A percentile compares a stretch with the other conserved stretches of the same genome.
Conservation (phyloP, 2,329 filamentous ascomycete genomes). For the Exophiala alcalophila region DNA sequence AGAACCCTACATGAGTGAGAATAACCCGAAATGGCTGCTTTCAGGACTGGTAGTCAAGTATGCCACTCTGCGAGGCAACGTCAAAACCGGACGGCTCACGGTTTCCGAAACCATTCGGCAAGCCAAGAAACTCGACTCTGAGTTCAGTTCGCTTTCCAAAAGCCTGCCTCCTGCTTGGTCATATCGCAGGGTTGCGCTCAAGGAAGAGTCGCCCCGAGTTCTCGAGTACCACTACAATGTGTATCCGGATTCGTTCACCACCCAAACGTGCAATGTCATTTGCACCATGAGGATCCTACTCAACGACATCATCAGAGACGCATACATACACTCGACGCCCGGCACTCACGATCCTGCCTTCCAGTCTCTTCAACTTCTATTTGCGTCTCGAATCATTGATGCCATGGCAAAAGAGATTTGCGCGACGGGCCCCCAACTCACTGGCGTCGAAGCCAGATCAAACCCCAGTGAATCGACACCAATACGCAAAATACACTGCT, state of each 20-base stretch:
- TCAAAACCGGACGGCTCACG: slow-evolving; percentile 21
- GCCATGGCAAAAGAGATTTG: slow-evolving; percentile 34
- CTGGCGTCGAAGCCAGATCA: not conserved
- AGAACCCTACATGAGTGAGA: slow-evolving; percentile 28
- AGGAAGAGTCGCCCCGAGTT: slow-evolving; percentile 11
- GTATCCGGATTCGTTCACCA: slow-evolving; percentile 33
- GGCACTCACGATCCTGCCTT: not conserved
- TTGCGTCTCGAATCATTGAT: slow-evolving; percentile 28
- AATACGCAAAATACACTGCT: slow-evolving; percentile 20
- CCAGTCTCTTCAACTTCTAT: not conserved
- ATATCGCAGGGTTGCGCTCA: slow-evolving; percentile 12
- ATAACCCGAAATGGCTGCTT: slow-evolving; percentile 35
- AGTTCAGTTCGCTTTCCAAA: slow-evolving; percentile 29
- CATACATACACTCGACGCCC: slow-evolving; percentile 5
- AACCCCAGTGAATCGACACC: slow-evolving; percentile 5
- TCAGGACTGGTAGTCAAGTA: slow-evolving; percentile 33
- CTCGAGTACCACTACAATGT: slow-evolving; percentile 33
- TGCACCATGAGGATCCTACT: slow-evolving; percentile 35
- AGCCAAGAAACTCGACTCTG: slow-evolving; percentile 31
- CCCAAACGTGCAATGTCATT: slow-evolving; percentile 36
- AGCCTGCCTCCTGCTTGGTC: slow-evolving; percentile 19
- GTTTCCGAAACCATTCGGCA: slow-evolving; percentile 23
- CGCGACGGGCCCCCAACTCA: slow-evolving; percentile 36
- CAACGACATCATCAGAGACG: slow-evolving; percentile 29
- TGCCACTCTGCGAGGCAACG: slow-evolving; percentile 29